Evolutionary conservation across 192 early-diverging fungal genomes (phyloP).

Genomic region (Linnemannia exigua): DNA sequence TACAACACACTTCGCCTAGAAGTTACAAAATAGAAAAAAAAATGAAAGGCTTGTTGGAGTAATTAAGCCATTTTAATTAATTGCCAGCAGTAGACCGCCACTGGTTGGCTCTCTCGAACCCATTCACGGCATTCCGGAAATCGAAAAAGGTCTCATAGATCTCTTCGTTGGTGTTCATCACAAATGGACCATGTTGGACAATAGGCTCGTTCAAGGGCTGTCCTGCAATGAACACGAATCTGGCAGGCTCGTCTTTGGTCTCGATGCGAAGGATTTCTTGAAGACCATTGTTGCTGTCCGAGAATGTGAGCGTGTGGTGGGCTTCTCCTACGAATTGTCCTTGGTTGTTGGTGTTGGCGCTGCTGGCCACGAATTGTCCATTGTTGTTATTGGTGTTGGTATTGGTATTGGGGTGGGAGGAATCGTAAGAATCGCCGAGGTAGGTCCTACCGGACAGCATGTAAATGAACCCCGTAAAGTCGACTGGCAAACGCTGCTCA

Average conservation of each 20-base stretch:
- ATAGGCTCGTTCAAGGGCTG: constrained; percentile 68
- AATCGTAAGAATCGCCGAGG: constrained; percentile 34
- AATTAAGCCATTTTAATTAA: too few relatives aligned
- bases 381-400: too few relatives aligned
- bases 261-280: constrained; percentile 24
- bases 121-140: constrained; percentile 72
- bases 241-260: constrained; percentile 35
- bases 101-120: constrained; percentile 73
- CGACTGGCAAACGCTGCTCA: constrained; percentile 37
- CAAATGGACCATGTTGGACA: constrained; percentile 75
- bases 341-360: constrained; percentile 1
- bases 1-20: too few relatives aligned
- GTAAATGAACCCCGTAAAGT: constrained; percentile 47
- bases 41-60: too few relatives aligned
- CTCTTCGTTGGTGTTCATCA: constrained; percentile 74
- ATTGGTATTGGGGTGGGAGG: too few relatives aligned
- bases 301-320: constrained; percentile 32
- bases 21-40: too few relatives aligned
- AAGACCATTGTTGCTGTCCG: constrained; percentile 22
- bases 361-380: too few relatives aligned
- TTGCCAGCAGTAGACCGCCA: constrained; percentile 50
- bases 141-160: constrained; percentile 71
- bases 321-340: constrained; percentile 14
- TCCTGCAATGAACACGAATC: constrained; percentile 60
- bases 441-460: constrained; percentile 35